Evolutionary conservation across 208 protist genomes (phyloP), one percentile per base, ranked within the genome.

Genomic region (Acanthamoeba healyi): DNA sequence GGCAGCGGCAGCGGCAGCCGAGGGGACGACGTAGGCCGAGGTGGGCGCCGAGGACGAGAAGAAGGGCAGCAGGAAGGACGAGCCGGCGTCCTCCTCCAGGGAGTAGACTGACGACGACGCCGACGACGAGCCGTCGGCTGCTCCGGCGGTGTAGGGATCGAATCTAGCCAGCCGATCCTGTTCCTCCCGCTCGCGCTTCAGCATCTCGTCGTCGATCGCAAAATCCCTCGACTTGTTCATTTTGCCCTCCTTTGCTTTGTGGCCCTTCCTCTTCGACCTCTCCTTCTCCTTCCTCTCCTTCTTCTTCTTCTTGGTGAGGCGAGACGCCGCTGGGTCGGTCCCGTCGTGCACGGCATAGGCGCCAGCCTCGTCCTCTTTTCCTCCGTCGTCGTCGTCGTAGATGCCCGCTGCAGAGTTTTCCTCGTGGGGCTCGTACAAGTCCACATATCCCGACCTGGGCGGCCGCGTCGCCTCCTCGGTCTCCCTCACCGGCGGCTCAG

Each of bases 141-240:
- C 10, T 10, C 15, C 49, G 54, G 61, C 5, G 61, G n/a, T 29
- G 29, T 67, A 67, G n/a, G 61, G 61, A 34, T 67, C 29, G 61
- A 67, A 67, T 15, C 36, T 67, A 29, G 61, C 61, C 40, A 79
- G 19, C 36, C 40, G 70, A 32, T 79, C 70, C 36, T 46, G 70
- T 38, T 79, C 38, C 70, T 79, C 40, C 26, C 70, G 29, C 19
- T 79, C 70, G 38, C 40, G 70, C 70, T 46, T 46, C 38, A 79
- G 17, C 70, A 79, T 6, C 36, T 17, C 40, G 9, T 79, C 38
- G 34, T 79, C 36, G 34, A 79, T 19, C 0, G 6, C 38, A 4
- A 79, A 79, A 40, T 29, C 32, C 46, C 70, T 79, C 29, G 17
- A 15, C 29, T 0, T 44, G 34, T 32, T 12, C 36, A n/a, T 46